Conservation (phyloP, 306 rosid genomes). For the Senna siamea region DNA sequence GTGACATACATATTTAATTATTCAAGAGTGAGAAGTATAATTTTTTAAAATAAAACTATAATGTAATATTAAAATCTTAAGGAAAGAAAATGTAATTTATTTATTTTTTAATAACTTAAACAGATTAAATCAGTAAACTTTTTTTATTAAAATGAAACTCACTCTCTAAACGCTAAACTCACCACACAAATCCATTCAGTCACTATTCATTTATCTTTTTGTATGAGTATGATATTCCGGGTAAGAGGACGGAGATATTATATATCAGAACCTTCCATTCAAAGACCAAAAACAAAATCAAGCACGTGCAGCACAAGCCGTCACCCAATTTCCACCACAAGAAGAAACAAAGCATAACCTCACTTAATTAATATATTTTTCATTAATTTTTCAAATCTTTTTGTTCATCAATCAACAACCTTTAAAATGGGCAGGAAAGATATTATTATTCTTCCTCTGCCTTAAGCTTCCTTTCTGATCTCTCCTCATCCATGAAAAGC, state of each 20-base stretch:
- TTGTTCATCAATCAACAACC: constrained; percentile 41
- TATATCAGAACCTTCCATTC: constrained; percentile 25
- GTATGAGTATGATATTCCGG: background rate
- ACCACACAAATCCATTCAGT: too few species aligned
- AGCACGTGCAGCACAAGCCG: constrained; percentile 59
- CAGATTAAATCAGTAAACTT: too few species aligned
- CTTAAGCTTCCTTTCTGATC: constrained; percentile 52
- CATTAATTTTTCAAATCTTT: background rate
- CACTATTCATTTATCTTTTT: too few species aligned
- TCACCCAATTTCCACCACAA: constrained; percentile 48
- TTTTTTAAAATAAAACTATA: too few species aligned
- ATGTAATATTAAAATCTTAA: too few species aligned
- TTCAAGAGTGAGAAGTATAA: too few species aligned
- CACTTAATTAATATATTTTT: constrained; percentile 5
- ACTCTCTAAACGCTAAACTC: too few species aligned
- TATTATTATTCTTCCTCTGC: constrained; percentile 53
- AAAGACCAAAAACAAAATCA: constrained; percentile 39
- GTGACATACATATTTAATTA: too few species aligned
- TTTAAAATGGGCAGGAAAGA: constrained; percentile 52
- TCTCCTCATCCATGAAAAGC: constrained; percentile 89
- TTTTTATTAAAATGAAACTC: too few species aligned
- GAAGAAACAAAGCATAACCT: constrained; percentile 41
- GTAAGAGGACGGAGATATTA: background rate
- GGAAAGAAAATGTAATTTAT: too few species aligned
- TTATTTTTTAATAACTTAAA: too few species aligned